Base-by-base conservation (phyloP, 352 stramenopile genomes). In the Blastocystis sp. region DNA sequence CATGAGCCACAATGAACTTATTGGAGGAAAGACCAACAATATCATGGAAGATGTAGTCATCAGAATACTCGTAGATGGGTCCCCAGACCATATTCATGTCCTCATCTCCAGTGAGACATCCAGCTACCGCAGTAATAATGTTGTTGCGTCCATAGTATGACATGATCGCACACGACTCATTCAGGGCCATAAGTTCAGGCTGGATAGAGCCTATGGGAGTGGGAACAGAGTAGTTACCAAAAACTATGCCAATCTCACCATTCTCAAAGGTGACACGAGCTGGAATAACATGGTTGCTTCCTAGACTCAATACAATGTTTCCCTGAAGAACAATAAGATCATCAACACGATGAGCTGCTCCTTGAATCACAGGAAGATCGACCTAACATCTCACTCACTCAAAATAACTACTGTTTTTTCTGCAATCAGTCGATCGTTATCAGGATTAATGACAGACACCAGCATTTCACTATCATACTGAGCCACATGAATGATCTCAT, bases 31-130 rank as follows among this genome's bases (percentile, higher is more conserved):
- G 44, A 37, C 78, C 66, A 40, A 79, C 40, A 48, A 89, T 89
- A 35, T 79, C 78, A 42, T 89, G 60, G 33, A 89, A 89, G 44
- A 89, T 89, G 66, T 79, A 89, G 51, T 89, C 78, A 17, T 77
- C 78, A 5, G 78, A 79, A 40, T 89, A 89, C 66, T 89, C 78
- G 2, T 56, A n/a, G n/a, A 62, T 79, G 0, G 24, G 22, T 33
- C 60, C 60, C 60, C 60, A 79, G 4, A 27, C 11, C 60, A 89
- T 89, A 17, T 78, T 24, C 60, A 89, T 60, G 44, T 89, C 30
- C 17, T 56, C 66, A 2, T 73, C 44, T 37, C 58, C 57, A 9
- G 13, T 24, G 9, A 89, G n/a, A 40, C 78, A 89, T 13, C 78
- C 78, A 27, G 48, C 66, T 9, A 79, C 78, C 1, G 48, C 22